Evolutionary conservation across 805 yeast species (phyloP).

Genomic region (Suhomyces sp.): DNA sequence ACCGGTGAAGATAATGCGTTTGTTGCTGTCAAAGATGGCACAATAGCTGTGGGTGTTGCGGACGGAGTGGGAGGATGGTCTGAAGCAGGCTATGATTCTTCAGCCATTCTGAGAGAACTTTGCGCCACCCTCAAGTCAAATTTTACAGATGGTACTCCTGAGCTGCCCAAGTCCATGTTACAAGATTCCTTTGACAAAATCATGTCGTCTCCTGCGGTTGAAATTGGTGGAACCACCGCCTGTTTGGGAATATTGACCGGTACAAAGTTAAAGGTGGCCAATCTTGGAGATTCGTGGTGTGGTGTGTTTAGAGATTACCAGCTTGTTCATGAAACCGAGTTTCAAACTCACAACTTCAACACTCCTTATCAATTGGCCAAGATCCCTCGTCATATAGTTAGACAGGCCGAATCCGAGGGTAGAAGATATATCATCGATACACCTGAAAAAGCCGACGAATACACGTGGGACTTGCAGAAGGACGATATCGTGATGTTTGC

Average conservation of each 20-base stretch:
- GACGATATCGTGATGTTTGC: slow-evolving; percentile 82
- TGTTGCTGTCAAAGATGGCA: slow-evolving; percentile 43
- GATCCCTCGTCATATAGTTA: slow-evolving; percentile 61
- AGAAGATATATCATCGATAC: slow-evolving; percentile 66
- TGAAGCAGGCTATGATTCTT: slow-evolving; percentile 84
- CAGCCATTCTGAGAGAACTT: slow-evolving; percentile 80
- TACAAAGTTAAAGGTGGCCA: slow-evolving; percentile 63
- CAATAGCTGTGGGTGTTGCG: slow-evolving; percentile 71
- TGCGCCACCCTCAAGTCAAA: slow-evolving; percentile 52
- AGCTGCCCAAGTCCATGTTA: slow-evolving; percentile 49
- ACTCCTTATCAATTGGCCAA: slow-evolving; percentile 91
- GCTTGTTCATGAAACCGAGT: slow-evolving; percentile 62
- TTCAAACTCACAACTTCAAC: slow-evolving; percentile 84
- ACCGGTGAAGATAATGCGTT: slow-evolving; percentile 79
- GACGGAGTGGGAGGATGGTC: slow-evolving; percentile 99
- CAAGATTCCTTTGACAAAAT: slow-evolving; percentile 55
- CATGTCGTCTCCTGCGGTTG: slow-evolving; percentile 52
- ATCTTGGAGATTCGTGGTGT: slow-evolving; percentile 94
- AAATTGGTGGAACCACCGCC: slow-evolving; percentile 93
- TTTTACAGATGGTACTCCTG: slow-evolving; percentile 22
- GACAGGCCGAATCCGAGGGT: slow-evolving; percentile 52
- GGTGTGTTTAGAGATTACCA: slow-evolving; percentile 71
- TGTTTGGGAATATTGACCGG: slow-evolving; percentile 71
- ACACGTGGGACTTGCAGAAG: slow-evolving; percentile 59
- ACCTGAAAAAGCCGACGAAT: slow-evolving; percentile 67